These are phyloP conservation scores for Laburnicola sp. DNA, from an alignment of 2,329 filamentous ascomycete species.

Conservation along the genomic window DNA sequence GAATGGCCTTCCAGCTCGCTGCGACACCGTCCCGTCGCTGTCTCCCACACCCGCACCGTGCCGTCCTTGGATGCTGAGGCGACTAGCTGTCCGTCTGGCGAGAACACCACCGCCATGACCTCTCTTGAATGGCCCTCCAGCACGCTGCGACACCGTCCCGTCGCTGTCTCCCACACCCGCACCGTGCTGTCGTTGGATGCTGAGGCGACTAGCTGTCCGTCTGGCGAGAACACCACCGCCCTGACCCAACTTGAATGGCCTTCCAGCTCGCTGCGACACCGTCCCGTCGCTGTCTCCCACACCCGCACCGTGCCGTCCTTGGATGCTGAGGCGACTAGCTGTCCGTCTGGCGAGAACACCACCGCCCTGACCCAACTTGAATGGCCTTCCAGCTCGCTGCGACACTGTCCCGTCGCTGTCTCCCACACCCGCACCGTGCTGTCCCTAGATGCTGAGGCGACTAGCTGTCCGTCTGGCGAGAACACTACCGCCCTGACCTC, in stretches of 20 bases:
- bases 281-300: constrained; percentile 5
- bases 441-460: not conserved
- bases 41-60: constrained; percentile 12
- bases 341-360: not conserved
- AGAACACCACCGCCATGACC: not conserved
- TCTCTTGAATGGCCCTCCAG: no score
- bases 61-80: constrained; percentile 14
- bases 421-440: constrained; percentile 3
- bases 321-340: constrained; percentile 16
- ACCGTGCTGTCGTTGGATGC: constrained; percentile 1
- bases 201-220: not conserved
- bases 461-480: no score
- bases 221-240: no score
- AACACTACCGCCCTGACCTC: no score
- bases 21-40: not conserved
- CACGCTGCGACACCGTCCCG: no score
- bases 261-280: no score
- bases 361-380: no score
- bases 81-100: constrained; percentile 17
- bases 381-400: no score
- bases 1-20: no score
- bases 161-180: no score
- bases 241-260: no score
- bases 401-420: no score
- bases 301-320: constrained; percentile 16